Evolutionary conservation across 2,329 filamentous ascomycete genomes (phyloP).

Genomic region (Trichoderma sp.): DNA sequence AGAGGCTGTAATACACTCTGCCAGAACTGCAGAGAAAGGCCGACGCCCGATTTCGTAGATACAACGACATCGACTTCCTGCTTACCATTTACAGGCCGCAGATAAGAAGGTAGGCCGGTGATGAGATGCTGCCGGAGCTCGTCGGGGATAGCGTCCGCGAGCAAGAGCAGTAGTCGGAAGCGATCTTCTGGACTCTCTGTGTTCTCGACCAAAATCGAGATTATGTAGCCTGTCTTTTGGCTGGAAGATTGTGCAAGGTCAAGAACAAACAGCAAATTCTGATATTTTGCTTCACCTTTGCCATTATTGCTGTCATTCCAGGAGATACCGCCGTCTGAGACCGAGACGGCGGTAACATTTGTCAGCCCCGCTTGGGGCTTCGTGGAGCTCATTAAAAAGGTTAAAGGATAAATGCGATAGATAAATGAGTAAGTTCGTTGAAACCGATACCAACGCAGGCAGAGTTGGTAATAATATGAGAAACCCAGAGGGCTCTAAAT

Average conservation of each 20-base stretch:
- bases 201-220: constrained; percentile 42
- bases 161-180: constrained; percentile 32
- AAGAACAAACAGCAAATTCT: constrained; percentile 33
- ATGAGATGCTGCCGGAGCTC: constrained; percentile 37
- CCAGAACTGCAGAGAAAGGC: constrained; percentile 56
- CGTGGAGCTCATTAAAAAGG: not conserved
- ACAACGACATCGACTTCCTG: constrained; percentile 60
- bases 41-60: constrained; percentile 64
- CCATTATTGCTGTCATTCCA: constrained; percentile 28
- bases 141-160: constrained; percentile 36
- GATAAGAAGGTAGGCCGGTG: constrained; percentile 39
- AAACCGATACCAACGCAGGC: not conserved
- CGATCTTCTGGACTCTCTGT: constrained; percentile 28
- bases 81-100: constrained; percentile 27
- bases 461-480: not conserved
- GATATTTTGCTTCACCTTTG: constrained; percentile 21
- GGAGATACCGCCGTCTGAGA: constrained; percentile 28
- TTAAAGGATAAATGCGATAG: not conserved
- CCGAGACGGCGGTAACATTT: constrained; percentile 25
- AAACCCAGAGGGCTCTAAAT: not conserved
- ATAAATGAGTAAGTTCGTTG: not conserved
- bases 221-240: constrained; percentile 21
- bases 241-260: constrained; percentile 5
- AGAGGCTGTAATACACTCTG: constrained; percentile 55
- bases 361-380: constrained; percentile 2